Conservation (phyloP, 1,139 yeast genomes). For the Candida albicans region DNA sequence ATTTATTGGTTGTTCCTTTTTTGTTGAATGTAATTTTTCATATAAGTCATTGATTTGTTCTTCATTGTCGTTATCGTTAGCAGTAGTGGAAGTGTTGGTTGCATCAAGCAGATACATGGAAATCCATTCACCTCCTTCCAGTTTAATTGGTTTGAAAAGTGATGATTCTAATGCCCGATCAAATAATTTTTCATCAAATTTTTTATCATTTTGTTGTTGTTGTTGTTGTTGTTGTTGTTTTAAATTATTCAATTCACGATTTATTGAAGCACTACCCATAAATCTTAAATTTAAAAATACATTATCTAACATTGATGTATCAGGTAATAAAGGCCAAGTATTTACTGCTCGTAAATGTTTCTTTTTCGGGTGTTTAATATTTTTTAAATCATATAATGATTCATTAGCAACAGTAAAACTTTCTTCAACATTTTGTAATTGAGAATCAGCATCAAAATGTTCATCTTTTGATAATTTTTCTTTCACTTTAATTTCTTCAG, state of each 20-base stretch:
- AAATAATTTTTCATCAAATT: slow-evolving; percentile 41
- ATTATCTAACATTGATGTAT: slow-evolving; percentile 83
- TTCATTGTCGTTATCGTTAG: slow-evolving; percentile 18
- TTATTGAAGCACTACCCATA: slow-evolving; percentile 73
- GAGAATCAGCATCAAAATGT: slow-evolving; percentile 59
- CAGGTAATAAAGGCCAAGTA: slow-evolving; percentile 85
- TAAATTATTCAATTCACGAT: slow-evolving; percentile 35
- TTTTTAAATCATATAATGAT: slow-evolving; percentile 41
- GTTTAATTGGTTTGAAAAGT: slow-evolving; percentile 71
- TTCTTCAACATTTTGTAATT: slow-evolving; percentile 67
- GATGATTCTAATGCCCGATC: slow-evolving; percentile 57
- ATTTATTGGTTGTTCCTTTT: slow-evolving; percentile 48
- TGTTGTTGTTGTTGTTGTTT: slow-evolving; percentile 19
- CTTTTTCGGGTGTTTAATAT: slow-evolving; percentile 74
- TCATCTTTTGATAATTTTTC: slow-evolving; percentile 24
- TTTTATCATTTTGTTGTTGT: slow-evolving; percentile 30
- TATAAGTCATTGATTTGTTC: slow-evolving; percentile 34
- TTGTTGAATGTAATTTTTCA: slow-evolving; percentile 50
- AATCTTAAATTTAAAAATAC: slow-evolving; percentile 70
- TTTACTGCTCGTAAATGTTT: slow-evolving; percentile 71
- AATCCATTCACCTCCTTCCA: slow-evolving; percentile 81
- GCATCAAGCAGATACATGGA: slow-evolving; percentile 54
- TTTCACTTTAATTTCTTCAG: slow-evolving; percentile 16
- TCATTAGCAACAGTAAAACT: slow-evolving; percentile 67
- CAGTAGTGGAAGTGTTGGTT: too few relatives aligned